Conservation (phyloP, 192 early-diverging fungal genomes). For the Umbelopsis vinacea region DNA sequence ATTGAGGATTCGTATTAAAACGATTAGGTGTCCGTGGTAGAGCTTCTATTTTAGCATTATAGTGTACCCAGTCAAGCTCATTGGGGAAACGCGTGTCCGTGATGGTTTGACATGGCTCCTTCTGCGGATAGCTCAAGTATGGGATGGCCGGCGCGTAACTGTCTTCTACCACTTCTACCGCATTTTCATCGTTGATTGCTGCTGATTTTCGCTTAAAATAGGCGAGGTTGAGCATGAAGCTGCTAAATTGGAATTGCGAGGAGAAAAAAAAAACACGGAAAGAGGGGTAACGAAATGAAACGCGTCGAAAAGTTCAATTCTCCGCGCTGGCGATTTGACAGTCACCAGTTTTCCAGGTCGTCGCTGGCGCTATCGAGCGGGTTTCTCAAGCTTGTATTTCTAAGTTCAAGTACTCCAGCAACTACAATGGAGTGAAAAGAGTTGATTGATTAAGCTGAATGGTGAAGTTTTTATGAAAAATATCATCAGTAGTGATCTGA, state of each 20-base stretch:
- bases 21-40: neutral
- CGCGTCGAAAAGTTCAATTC: too few species aligned
- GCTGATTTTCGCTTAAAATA: constrained; percentile 16
- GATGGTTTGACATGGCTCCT: neutral
- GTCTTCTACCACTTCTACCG: neutral
- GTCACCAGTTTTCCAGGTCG: too few species aligned
- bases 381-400: too few species aligned
- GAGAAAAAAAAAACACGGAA: neutral
- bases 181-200: constrained; percentile 14
- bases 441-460: too few species aligned
- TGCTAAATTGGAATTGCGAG: neutral
- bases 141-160: neutral
- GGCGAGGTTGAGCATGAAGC: constrained; percentile 15
- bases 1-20: neutral
- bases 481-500: too few species aligned
- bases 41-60: neutral
- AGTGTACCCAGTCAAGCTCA: neutral
- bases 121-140: neutral
- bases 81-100: neutral
- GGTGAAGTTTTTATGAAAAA: too few species aligned
- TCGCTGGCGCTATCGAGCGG: too few species aligned
- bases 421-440: too few species aligned
- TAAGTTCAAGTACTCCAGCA: too few species aligned
- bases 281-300: neutral
- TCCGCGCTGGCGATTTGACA: too few species aligned